phyloP scores from a whole-genome alignment of 768 basidiomycete species.

The Mycena alexandri region DNA sequence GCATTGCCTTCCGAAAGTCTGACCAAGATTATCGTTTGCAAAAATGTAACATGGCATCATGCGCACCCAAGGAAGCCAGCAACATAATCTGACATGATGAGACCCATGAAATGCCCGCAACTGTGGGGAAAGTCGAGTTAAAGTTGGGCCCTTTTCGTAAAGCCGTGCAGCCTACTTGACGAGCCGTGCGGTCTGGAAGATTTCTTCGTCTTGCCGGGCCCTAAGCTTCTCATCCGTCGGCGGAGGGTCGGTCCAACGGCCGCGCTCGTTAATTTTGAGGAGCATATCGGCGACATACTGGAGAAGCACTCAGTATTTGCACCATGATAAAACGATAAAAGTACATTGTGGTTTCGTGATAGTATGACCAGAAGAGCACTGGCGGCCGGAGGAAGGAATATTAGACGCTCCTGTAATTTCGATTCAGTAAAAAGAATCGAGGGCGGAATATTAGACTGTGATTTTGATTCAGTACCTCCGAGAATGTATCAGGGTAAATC shows the following conservation, averaged over 20 bases:
- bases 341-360: constrained; percentile 70
- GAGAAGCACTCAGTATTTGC: no score
- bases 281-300: constrained; percentile 69
- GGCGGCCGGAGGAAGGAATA: constrained; percentile 66
- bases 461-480: constrained; percentile 46
- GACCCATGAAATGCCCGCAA: constrained; percentile 67
- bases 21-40: neutral
- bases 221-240: constrained; percentile 43
- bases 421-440: no score
- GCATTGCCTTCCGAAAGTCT: constrained; percentile 60
- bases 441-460: no score
- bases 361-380: constrained; percentile 68
- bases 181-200: constrained; percentile 69
- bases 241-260: constrained; percentile 59
- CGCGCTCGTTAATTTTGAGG: constrained; percentile 67
- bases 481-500: constrained; percentile 66
- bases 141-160: neutral
- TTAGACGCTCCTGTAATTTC: constrained; percentile 50
- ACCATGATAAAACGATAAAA: no score
- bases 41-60: neutral
- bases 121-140: constrained; percentile 38
- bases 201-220: constrained; percentile 63
- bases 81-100: constrained; percentile 71
- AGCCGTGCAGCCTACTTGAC: constrained; percentile 54
- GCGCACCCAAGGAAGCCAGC: constrained; percentile 64